Evolutionary conservation across 1,139 yeast species (phyloP).

Genomic region (Yamadazyma epiphylla): DNA sequence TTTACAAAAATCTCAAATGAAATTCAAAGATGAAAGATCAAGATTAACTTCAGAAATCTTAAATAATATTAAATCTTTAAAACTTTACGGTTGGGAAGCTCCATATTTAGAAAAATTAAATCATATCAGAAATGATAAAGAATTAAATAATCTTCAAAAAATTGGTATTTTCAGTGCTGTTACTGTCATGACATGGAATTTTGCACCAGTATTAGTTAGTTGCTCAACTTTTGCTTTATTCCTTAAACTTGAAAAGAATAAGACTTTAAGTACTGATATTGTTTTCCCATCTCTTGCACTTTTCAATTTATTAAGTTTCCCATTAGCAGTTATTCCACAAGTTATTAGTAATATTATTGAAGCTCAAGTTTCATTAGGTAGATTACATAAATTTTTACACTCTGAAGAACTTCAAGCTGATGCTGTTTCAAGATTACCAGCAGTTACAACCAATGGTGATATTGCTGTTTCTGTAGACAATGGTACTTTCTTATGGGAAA

Average conservation of each 20-base stretch:
- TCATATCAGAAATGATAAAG: slow-evolving; percentile 85
- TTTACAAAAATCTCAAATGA: slow-evolving; percentile 61
- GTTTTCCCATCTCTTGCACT: slow-evolving; percentile 93
- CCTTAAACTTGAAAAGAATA: slow-evolving; percentile 55
- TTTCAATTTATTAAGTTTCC: slow-evolving; percentile 83
- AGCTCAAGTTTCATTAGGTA: slow-evolving; percentile 80
- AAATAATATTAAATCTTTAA: slow-evolving; percentile 87
- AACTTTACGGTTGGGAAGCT: slow-evolving; percentile 91
- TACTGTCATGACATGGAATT: slow-evolving; percentile 73
- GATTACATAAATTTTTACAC: slow-evolving; percentile 71
- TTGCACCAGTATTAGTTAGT: slow-evolving; percentile 89
- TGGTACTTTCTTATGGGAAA: slow-evolving; percentile 88
- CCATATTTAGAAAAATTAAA: slow-evolving; percentile 75
- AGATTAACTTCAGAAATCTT: slow-evolving; percentile 79
- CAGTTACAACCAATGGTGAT: slow-evolving; percentile 55
- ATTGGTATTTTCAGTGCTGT: slow-evolving; percentile 78
- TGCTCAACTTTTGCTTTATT: slow-evolving; percentile 88
- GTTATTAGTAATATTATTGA: slow-evolving; percentile 84
- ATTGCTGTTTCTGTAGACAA: slow-evolving; percentile 62
- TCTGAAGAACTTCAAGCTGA: slow-evolving; percentile 80
- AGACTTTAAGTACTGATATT: slow-evolving; percentile 80
- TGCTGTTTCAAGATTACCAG: slow-evolving; percentile 62
- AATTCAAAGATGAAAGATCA: slow-evolving; percentile 43
- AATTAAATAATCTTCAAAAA: slow-evolving; percentile 68
- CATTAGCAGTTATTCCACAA: slow-evolving; percentile 90